Conservation (phyloP, 164 flowering plant genomes). For the Nymphaea thermarum region DNA sequence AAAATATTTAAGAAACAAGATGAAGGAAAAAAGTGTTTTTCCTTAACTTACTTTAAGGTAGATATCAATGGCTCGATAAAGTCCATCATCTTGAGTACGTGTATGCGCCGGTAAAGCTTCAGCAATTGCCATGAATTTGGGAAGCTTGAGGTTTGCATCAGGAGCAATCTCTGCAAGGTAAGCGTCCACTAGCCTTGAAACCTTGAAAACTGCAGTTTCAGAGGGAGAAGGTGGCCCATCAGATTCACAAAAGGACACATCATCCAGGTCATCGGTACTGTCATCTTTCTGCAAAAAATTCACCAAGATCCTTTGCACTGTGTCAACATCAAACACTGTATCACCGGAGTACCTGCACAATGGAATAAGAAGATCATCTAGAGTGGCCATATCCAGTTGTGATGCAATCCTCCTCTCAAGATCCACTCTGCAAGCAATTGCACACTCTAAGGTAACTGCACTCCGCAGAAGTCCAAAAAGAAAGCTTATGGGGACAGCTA, state of each 20-base stretch:
- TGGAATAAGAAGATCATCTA: conserved; percentile 81
- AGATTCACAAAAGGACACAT: conserved; percentile 49
- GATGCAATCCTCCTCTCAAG: conserved; percentile 79
- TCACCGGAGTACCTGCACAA: conserved; percentile 58
- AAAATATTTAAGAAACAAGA: too few species aligned
- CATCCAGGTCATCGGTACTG: conserved; percentile 60
- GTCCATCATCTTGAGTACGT: conserved; percentile 61
- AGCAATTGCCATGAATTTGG: conserved; percentile 68
- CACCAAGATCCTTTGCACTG: conserved; percentile 69
- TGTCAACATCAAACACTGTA: conserved; percentile 74
- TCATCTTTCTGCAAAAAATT: conserved; percentile 74
- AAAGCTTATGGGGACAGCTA: conserved; percentile 51
- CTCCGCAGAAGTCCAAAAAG: conserved; percentile 65
- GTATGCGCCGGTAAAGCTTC: conserved; percentile 71
- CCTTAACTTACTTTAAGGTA: conserved; percentile 55
- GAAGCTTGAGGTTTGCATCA: conserved; percentile 71
- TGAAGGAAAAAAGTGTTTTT: not conserved
- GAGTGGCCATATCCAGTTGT: conserved; percentile 64
- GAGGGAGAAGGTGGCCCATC: conserved; percentile 65
- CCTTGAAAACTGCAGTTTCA: conserved; percentile 53
- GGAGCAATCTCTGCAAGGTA: conserved; percentile 93
- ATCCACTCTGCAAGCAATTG: conserved; percentile 53
- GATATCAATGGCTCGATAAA: conserved; percentile 77
- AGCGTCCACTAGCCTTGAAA: conserved; percentile 62
- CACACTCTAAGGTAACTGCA: conserved; percentile 58